Evolutionary conservation across 805 yeast genomes (phyloP).

Genomic region (Tetrapisispora fleetii): DNA sequence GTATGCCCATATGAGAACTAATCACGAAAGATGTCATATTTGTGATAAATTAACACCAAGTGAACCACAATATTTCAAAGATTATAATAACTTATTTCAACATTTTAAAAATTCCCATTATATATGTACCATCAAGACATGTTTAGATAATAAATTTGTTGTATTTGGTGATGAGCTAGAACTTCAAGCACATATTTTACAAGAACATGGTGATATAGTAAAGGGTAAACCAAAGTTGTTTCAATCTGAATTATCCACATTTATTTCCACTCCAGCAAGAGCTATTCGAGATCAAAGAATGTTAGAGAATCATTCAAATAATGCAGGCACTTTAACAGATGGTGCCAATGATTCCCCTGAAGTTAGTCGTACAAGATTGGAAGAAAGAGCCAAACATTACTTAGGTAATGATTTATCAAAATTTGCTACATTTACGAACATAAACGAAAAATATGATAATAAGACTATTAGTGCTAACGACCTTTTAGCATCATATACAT

Average conservation of each 20-base stretch:
- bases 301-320: background rate
- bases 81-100: conserved; percentile 61
- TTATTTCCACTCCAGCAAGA: conserved; percentile 30
- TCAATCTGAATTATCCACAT: conserved; percentile 57
- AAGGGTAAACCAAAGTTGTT: conserved; percentile 31
- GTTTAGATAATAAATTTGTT: conserved; percentile 84
- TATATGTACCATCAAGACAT: conserved; percentile 63
- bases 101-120: conserved; percentile 73
- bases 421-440: conserved; percentile 38
- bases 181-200: conserved; percentile 76
- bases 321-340: background rate
- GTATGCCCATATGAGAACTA: conserved; percentile 67
- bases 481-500: conserved; percentile 37
- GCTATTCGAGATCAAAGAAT: conserved; percentile 13
- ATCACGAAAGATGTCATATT: conserved; percentile 81
- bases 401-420: conserved; percentile 42
- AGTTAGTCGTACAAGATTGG: conserved; percentile 51
- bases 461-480: conserved; percentile 40
- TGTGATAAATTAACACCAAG: conserved; percentile 63
- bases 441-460: conserved; percentile 40
- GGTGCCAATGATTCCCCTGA: conserved; percentile 27
- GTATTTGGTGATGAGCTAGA: conserved; percentile 84
- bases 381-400: conserved; percentile 79
- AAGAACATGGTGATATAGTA: conserved; percentile 48
- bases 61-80: conserved; percentile 62